Conservation (phyloP, 768 basidiomycete genomes). For the Amanita muscaria region DNA sequence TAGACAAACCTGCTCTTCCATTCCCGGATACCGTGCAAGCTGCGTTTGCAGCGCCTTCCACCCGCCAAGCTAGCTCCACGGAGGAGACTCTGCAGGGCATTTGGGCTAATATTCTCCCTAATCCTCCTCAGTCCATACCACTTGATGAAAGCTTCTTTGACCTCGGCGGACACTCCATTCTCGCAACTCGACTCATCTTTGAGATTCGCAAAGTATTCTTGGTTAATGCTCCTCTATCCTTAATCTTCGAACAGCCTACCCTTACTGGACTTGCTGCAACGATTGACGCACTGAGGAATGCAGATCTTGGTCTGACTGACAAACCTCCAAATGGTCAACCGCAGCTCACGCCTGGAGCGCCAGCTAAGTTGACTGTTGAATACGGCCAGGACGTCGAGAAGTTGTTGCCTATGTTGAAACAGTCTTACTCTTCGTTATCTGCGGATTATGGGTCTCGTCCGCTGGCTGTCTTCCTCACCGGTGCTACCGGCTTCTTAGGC, state of each 20-base stretch:
- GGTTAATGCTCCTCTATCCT: conserved; percentile 81
- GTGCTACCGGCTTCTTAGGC: conserved; percentile 94
- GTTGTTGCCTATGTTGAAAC: conserved; percentile 48
- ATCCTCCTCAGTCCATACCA: conserved; percentile 68
- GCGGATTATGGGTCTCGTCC: conserved; percentile 42
- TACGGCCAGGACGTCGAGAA: conserved; percentile 75
- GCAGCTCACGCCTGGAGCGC: conserved; percentile 5
- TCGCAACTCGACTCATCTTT: conserved; percentile 95
- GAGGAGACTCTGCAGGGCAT: conserved; percentile 77
- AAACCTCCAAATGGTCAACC: conserved; percentile 17
- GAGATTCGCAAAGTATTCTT: conserved; percentile 91
- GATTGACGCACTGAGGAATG: conserved; percentile 65
- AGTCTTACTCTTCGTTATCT: conserved; percentile 54
- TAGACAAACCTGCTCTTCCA: conserved; percentile 96
- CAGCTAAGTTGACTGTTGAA: conserved; percentile 22
- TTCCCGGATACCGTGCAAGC: conserved; percentile 93
- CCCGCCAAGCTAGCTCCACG: conserved; percentile 48
- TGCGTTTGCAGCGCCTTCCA: conserved; percentile 28
- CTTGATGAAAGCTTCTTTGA: conserved; percentile 96
- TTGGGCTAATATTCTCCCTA: conserved; percentile 78
- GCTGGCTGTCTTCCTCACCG: conserved; percentile 87
- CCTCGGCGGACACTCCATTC: conserved; percentile 95
- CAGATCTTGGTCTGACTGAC: conserved; percentile 67
- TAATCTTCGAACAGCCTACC: conserved; percentile 89
- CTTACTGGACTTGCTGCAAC: conserved; percentile 67